phyloP scores from a whole-genome alignment of 257 asterid species.

The Capsicum rhomboideum region DNA sequence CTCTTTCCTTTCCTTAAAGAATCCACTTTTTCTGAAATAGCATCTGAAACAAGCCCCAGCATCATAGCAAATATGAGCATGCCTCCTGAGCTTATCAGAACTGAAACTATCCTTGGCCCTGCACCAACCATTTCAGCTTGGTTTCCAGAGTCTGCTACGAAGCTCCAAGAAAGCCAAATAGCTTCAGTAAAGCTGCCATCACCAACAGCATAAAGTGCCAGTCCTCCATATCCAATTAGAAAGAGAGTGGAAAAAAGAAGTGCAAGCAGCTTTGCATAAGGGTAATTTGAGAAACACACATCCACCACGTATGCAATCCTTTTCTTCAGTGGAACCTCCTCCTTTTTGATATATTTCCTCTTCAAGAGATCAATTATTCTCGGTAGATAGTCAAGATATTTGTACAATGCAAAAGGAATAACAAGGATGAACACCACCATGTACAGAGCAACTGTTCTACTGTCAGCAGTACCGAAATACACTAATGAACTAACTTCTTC shows the following conservation, averaged over 20 bases:
- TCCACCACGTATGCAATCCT: slow-evolving; percentile 85
- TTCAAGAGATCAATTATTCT: slow-evolving; percentile 41
- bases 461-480: slow-evolving; percentile 31
- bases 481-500: slow-evolving; percentile 31
- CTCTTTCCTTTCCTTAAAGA: slow-evolving; percentile 96
- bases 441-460: slow-evolving; percentile 61
- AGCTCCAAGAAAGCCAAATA: slow-evolving; percentile 95
- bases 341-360: slow-evolving; percentile 45
- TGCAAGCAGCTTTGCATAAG: slow-evolving; percentile 93
- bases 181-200: slow-evolving; percentile 89
- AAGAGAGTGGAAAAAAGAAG: slow-evolving; percentile 92
- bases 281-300: slow-evolving; percentile 89
- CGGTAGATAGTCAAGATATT: slow-evolving; percentile 69
- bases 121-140: slow-evolving; percentile 88
- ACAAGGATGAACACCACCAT: slow-evolving; percentile 57
- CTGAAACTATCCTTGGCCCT: slow-evolving; percentile 90
- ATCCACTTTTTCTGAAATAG: slow-evolving; percentile 96
- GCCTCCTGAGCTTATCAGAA: slow-evolving; percentile 90
- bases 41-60: slow-evolving; percentile 99
- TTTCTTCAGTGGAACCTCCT: slow-evolving; percentile 84
- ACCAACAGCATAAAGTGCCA: slow-evolving; percentile 90
- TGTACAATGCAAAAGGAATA: slow-evolving; percentile 64
- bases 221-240: slow-evolving; percentile 88
- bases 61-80: slow-evolving; percentile 99
- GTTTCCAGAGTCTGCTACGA: slow-evolving; percentile 94